Evolutionary conservation across 2,329 filamentous ascomycete genomes (phyloP), one percentile per base, ranked within the genome.

Genomic region (Fusarium albosuccineum): DNA sequence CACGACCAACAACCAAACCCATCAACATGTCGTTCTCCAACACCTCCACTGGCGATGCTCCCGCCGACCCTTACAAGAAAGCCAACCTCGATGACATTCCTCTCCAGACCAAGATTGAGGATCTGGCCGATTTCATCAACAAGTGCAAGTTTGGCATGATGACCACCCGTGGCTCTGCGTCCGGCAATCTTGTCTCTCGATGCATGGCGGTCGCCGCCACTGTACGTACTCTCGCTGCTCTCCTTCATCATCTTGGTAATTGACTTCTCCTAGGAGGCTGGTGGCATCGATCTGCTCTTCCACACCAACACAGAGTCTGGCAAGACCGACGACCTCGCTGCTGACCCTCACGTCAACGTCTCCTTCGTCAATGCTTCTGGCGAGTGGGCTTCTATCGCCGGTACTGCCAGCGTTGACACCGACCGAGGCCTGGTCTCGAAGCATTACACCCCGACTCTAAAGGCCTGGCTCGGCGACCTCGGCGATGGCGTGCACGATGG

Each of bases 251-350:
- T 29, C 8, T 4, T 13, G 9, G 52, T 59, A 13, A 29, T 52
- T 68, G 29, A 66, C 30, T 14, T 41, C 6, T 30, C 5, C 46
- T 65, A 95, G 92, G 93, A 97, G 80, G 84, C 85, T 64, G 90
- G 90, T 67, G 91, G 92, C 73, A 85, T 94, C 59, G 93, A 97
- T 77, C 87, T 96, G 58, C 86, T 97, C 78, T 97, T 97, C 86
- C 91, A 96, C 83, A 94, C 93, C 75, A 97, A 97, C 83, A 94
- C 92, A 66, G 92, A 95, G 77, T 94, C 92, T 9, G 89, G 92
- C 81, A 97, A 97, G 85, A 94, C 92, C 6, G 87, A 93, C 78
- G 93, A 97, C 74, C 85, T 97, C 41, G 83, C 87, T 58, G 82
- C 83, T 58, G 90, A 97, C 78, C 82, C 90, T 0, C 86, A 92